Evolutionary conservation across 306 rosid species (phyloP).

Genomic region (Trifolium fragiferum): DNA sequence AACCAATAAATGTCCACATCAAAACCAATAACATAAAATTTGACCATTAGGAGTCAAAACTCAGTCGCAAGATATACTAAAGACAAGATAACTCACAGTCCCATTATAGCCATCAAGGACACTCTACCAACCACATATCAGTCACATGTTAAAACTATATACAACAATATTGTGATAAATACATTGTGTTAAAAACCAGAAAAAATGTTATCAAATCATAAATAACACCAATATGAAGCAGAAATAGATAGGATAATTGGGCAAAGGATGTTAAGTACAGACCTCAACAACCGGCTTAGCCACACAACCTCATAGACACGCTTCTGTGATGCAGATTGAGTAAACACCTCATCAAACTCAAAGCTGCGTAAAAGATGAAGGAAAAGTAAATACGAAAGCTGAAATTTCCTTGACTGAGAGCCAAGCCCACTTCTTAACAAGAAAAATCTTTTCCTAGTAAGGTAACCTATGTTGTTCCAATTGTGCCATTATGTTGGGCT

Average conservation of each 20-base stretch:
- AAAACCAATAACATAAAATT: no score
- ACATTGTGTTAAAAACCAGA: conserved; percentile 18
- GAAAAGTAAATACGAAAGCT: no score
- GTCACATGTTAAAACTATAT: conserved; percentile 33
- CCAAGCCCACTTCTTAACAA: no score
- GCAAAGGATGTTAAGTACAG: conserved; percentile 34
- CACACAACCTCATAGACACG: conserved; percentile 98
- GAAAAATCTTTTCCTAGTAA: no score
- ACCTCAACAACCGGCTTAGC: conserved; percentile 99
- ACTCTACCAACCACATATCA: conserved; percentile 62
- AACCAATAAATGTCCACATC: no score
- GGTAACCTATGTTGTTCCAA: neutral
- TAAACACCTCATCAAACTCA: conserved; percentile 92
- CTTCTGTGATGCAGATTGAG: conserved; percentile 89
- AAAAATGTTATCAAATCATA: conserved; percentile 31
- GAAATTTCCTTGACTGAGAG: no score
- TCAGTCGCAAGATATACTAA: no score
- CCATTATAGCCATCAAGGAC: conserved; percentile 97
- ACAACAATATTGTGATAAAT: neutral
- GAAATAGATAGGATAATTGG: conserved; percentile 31
- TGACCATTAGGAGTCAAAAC: no score
- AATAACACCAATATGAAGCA: conserved; percentile 27
- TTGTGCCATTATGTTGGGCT: neutral
- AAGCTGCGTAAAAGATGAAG: no score
- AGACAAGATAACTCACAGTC: no score